These are phyloP conservation scores for Tetramitus jugosus DNA, from an alignment of 208 protist species.

Conservation along the genomic window DNA sequence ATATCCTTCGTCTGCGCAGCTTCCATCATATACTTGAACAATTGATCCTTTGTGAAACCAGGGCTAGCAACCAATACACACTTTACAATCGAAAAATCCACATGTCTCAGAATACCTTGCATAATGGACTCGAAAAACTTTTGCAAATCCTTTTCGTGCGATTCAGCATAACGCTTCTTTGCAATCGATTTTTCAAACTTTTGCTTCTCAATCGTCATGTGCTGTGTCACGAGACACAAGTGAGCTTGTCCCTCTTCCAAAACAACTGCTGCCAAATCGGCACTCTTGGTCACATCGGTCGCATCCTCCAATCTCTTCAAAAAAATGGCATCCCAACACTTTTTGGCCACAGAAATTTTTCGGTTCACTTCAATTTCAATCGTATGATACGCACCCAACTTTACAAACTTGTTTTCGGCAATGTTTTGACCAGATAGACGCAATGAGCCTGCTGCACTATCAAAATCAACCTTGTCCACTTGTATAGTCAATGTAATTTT, in stretches of 20 bases:
- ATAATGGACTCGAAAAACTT: constrained; percentile 82
- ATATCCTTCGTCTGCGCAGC: constrained; percentile 48
- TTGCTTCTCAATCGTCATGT: constrained; percentile 78
- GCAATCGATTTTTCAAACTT: constrained; percentile 65
- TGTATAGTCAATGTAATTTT: constrained; percentile 41
- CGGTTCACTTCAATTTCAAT: constrained; percentile 74
- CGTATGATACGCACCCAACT: constrained; percentile 77
- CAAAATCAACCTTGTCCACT: constrained; percentile 49
- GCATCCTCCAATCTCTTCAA: constrained; percentile 45
- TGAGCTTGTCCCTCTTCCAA: constrained; percentile 83
- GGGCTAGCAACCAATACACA: constrained; percentile 82
- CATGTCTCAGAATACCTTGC: constrained; percentile 66
- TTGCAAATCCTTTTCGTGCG: constrained; percentile 70
- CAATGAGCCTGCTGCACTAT: constrained; percentile 36
- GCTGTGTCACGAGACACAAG: constrained; percentile 76
- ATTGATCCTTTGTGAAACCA: constrained; percentile 80
- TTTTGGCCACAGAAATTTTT: constrained; percentile 78
- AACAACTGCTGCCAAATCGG: constrained; percentile 83
- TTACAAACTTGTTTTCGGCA: constrained; percentile 70
- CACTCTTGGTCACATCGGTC: constrained; percentile 47
- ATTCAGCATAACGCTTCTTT: constrained; percentile 47
- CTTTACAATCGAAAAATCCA: constrained; percentile 86
- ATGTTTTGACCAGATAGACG: constrained; percentile 66
- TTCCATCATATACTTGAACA: constrained; percentile 37
- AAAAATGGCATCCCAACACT: constrained; percentile 70